Percentiles rank a stretch among this genome's conserved stretches.
These are phyloP conservation scores for Phytophthora citricola DNA, from an alignment of 352 stramenopile species.

Conservation along the genomic window DNA sequence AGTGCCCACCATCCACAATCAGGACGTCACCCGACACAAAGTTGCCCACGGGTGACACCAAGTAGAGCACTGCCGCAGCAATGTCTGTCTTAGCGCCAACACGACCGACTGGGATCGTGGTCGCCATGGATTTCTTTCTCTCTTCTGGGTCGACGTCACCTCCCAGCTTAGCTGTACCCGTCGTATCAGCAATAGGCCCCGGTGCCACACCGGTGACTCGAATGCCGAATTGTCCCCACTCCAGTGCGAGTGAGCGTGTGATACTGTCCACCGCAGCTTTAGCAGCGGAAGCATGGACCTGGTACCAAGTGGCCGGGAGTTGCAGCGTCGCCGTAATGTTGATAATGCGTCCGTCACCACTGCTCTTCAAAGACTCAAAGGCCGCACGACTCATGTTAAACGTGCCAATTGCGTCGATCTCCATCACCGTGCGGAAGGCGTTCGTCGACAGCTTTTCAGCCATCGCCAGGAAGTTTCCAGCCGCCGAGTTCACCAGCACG, in stretches of 20 bases:
- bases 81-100: constrained; percentile 89
- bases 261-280: constrained; percentile 96
- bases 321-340: constrained; percentile 97
- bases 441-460: constrained; percentile 92
- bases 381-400: constrained; percentile 96
- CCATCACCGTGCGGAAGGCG: constrained; percentile 96
- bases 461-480: constrained; percentile 94
- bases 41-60: constrained; percentile 75
- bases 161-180: constrained; percentile 93
- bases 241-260: constrained; percentile 94
- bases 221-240: constrained; percentile 96
- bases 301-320: constrained; percentile 92
- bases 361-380: constrained; percentile 83
- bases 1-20: constrained; percentile 86
- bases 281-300: constrained; percentile 95
- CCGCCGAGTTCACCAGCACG: constrained; percentile 94
- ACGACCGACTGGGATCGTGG: constrained; percentile 72
- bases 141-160: constrained; percentile 52
- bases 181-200: constrained; percentile 95
- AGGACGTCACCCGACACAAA: constrained; percentile 88
- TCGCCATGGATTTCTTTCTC: constrained; percentile 57
- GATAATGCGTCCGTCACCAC: constrained; percentile 87
- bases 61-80: constrained; percentile 78
- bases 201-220: constrained; percentile 95
- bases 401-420: constrained; percentile 96